Evolutionary conservation across 2,329 filamentous ascomycete genomes (phyloP).

Genomic region (Fusarium sp.): DNA sequence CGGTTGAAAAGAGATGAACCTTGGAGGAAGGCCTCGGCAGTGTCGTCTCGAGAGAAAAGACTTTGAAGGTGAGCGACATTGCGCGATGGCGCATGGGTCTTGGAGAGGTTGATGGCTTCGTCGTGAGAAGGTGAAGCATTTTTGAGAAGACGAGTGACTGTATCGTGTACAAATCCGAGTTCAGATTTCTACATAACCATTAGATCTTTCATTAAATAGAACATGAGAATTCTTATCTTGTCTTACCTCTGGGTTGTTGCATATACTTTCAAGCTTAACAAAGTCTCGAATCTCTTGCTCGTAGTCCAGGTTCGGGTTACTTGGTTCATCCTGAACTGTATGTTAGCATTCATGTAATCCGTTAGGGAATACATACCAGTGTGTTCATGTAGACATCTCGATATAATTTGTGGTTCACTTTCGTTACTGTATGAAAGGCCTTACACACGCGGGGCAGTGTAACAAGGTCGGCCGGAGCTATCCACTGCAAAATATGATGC

Average conservation of each 20-base stretch:
- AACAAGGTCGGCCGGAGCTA: constrained; percentile 68
- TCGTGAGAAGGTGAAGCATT: constrained; percentile 54
- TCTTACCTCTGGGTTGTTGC: constrained; percentile 46
- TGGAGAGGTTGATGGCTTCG: constrained; percentile 46
- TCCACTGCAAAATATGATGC: constrained; percentile 68
- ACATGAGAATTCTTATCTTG: background rate
- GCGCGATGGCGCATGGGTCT: constrained; percentile 59
- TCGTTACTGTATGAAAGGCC: constrained; percentile 65
- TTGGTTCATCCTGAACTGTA: constrained; percentile 49
- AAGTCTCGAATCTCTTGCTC: constrained; percentile 58
- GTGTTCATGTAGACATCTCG: constrained; percentile 70
- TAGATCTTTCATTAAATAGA: background rate
- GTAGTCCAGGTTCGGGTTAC: constrained; percentile 55
- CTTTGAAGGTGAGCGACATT: constrained; percentile 59
- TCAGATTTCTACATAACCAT: constrained; percentile 52
- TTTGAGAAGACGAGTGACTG: constrained; percentile 59
- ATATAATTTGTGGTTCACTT: constrained; percentile 68
- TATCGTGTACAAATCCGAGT: constrained; percentile 61
- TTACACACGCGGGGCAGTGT: constrained; percentile 64
- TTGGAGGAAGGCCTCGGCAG: constrained; percentile 70
- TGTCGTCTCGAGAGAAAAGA: constrained; percentile 60
- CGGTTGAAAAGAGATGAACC: constrained; percentile 72
- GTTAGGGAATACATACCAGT: constrained; percentile 58
- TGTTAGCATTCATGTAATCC: background rate
- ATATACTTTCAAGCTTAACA: constrained; percentile 59